Conservation (phyloP, 139 green algal species). For the Zygnema cylindricum region DNA sequence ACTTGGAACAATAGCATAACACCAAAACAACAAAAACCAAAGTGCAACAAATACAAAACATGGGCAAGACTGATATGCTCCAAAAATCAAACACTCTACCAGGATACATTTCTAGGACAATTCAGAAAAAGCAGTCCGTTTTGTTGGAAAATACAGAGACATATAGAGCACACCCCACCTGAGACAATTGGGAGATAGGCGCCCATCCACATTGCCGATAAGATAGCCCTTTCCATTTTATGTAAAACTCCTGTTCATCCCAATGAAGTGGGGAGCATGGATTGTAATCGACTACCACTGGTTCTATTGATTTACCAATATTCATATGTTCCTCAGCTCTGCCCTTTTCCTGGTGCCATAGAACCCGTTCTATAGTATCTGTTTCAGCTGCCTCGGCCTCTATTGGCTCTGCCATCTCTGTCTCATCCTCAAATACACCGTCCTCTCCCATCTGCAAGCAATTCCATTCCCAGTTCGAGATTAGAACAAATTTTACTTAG, state of each 20-base stretch:
- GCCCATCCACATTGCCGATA: slow-evolving; percentile 92
- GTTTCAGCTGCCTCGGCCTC: slow-evolving; percentile 50
- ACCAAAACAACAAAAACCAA: no score
- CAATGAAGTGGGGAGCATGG: slow-evolving; percentile 29
- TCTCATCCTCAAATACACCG: neutral
- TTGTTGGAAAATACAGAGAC: neutral
- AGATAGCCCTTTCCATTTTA: slow-evolving; percentile 88
- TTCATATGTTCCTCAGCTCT: slow-evolving; percentile 39
- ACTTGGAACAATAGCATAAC: no score
- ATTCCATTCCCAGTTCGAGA: neutral
- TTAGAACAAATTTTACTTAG: neutral
- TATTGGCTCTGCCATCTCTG: neutral
- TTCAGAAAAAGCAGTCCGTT: no score
- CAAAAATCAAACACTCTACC: no score
- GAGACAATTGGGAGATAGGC: slow-evolving; percentile 65
- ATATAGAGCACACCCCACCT: slow-evolving; percentile 22
- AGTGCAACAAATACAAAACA: no score
- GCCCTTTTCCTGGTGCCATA: slow-evolving; percentile 56
- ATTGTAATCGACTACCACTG: slow-evolving; percentile 38
- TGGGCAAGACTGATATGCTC: no score
- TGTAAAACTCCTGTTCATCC: slow-evolving; percentile 77
- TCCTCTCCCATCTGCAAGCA: slow-evolving; percentile 12
- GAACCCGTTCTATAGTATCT: slow-evolving; percentile 69
- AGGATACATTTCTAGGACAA: no score
- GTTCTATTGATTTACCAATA: slow-evolving; percentile 13